These are phyloP conservation scores for Akanthomyces muscarius DNA, from an alignment of 2,329 filamentous ascomycete genomes.

Conservation along the genomic window DNA sequence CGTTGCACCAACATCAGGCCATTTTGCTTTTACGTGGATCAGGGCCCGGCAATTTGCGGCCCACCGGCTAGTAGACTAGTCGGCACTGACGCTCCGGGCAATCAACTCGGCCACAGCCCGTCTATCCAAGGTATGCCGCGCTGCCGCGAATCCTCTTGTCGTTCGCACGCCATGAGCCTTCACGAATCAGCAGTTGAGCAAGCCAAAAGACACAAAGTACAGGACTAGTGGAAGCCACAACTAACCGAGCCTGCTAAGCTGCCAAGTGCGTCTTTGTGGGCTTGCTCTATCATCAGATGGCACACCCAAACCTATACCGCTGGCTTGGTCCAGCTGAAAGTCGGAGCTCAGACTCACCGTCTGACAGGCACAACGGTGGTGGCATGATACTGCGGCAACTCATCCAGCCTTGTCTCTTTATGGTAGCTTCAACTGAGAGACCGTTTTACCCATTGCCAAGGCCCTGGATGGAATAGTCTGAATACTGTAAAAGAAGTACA, in stretches of 20 bases:
- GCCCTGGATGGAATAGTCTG: too few species aligned
- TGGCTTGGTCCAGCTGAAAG: too few species aligned
- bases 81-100: neutral
- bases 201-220: neutral
- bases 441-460: too few species aligned
- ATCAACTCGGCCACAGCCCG: neutral
- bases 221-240: neutral
- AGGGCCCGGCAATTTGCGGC: neutral
- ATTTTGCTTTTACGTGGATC: neutral
- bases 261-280: neutral
- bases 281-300: neutral
- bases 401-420: too few species aligned
- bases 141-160: neutral
- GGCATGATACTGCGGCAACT: too few species aligned
- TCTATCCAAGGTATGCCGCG: neutral
- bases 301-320: neutral
- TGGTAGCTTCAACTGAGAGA: too few species aligned
- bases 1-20: slow-evolving; percentile 4
- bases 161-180: too few species aligned
- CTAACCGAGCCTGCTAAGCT: neutral
- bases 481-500: too few species aligned
- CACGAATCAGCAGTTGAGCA: neutral
- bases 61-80: neutral
- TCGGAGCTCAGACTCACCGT: too few species aligned
- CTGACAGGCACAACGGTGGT: too few species aligned